phyloP scores from a whole-genome alignment of 768 basidiomycete species.

The Agaricus sinodeliciosus region DNA sequence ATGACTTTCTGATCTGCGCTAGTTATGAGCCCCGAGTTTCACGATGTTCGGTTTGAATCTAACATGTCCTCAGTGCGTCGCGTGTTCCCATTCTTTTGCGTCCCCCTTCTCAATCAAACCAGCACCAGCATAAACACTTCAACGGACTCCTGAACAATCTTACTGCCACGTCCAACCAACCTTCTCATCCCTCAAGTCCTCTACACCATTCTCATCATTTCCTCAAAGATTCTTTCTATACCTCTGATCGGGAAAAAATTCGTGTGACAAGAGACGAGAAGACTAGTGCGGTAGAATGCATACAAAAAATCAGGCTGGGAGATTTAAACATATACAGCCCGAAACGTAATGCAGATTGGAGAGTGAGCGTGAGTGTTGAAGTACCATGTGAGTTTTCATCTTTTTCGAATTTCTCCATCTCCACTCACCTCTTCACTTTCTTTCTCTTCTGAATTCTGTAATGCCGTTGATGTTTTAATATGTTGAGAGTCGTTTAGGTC shows the following conservation, averaged over 20 bases:
- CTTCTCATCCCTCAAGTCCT: slow-evolving; percentile 46
- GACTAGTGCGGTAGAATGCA: slow-evolving; percentile 51
- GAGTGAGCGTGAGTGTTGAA: slow-evolving; percentile 91
- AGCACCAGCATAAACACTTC: slow-evolving; percentile 85
- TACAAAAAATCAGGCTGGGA: slow-evolving; percentile 78
- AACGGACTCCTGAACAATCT: slow-evolving; percentile 85
- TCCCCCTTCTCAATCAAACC: slow-evolving; percentile 5
- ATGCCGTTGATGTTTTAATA: neutral
- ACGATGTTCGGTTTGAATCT: slow-evolving; percentile 77
- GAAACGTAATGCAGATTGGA: slow-evolving; percentile 80
- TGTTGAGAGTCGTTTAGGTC: slow-evolving; percentile 32
- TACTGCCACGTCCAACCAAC: slow-evolving; percentile 47
- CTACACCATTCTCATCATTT: slow-evolving; percentile 73
- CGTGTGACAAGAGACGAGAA: slow-evolving; percentile 83
- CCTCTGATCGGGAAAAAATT: slow-evolving; percentile 50
- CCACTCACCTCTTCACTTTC: no score
- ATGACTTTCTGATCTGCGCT: slow-evolving; percentile 3
- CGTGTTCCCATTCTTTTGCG: slow-evolving; percentile 10
- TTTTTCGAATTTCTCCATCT: neutral
- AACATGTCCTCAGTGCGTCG: slow-evolving; percentile 82
- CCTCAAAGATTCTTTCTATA: slow-evolving; percentile 76
- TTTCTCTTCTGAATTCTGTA: neutral
- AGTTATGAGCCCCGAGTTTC: slow-evolving; percentile 63
- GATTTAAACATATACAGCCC: slow-evolving; percentile 87
- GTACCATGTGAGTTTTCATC: slow-evolving; percentile 54